Percentiles rank a stretch among this genome's conserved stretches.
Evolutionary conservation across 441 rosid species (phyloP).

Genomic region (Geranium incanum): DNA sequence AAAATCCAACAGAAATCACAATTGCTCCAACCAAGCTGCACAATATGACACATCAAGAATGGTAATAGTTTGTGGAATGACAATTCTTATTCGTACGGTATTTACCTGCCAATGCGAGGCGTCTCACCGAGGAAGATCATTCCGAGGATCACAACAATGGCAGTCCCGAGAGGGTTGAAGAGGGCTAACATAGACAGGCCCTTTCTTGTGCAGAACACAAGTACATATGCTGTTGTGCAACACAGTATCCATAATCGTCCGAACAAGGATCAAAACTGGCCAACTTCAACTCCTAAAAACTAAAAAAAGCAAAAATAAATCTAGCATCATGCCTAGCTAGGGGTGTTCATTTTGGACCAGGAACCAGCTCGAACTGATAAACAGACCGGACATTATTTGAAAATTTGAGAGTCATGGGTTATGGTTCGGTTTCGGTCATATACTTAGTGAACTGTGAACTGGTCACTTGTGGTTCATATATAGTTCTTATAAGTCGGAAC

Average conservation of each 20-base stretch:
- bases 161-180: constrained; percentile 45
- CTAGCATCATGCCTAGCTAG: too few species aligned
- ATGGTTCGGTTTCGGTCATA: too few species aligned
- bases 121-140: constrained; percentile 34
- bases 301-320: too few species aligned
- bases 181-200: constrained; percentile 42
- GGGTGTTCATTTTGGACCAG: too few species aligned
- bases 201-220: constrained; percentile 38
- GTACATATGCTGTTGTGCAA: constrained; percentile 26
- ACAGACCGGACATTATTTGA: too few species aligned
- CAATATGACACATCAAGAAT: background rate
- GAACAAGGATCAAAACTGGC: background rate
- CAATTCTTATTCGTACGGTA: too few species aligned
- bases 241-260: constrained; percentile 39
- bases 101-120: constrained; percentile 27
- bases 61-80: too few species aligned
- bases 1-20: background rate
- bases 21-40: background rate
- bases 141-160: constrained; percentile 29
- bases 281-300: background rate
- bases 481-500: too few species aligned
- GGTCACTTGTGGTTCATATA: too few species aligned
- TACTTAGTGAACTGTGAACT: too few species aligned
- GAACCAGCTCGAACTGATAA: too few species aligned
- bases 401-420: too few species aligned